Conservation (phyloP, 208 protist genomes). For the Acanthamoeba sp. region DNA sequence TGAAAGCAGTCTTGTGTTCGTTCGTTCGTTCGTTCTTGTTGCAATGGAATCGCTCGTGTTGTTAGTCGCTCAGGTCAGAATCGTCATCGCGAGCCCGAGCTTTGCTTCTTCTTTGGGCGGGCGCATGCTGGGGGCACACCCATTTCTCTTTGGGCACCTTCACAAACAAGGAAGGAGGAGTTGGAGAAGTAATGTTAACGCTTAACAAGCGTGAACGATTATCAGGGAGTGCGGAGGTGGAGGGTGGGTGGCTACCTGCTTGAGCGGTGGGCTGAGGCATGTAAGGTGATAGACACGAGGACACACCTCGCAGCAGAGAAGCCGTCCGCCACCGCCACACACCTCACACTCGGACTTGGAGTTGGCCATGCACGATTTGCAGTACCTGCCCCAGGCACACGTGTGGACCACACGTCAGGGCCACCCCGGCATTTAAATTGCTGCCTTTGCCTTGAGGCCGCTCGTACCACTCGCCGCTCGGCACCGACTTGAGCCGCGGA, state of each 20-base stretch:
- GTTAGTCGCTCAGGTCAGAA: too few relatives aligned
- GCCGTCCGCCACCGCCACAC: background rate
- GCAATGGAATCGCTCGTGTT: too few relatives aligned
- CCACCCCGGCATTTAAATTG: background rate
- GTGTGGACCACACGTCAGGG: background rate
- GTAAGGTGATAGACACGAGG: background rate
- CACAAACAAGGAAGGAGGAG: too few relatives aligned
- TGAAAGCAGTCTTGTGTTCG: too few relatives aligned
- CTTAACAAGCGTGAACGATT: background rate
- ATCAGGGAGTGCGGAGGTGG: too few relatives aligned
- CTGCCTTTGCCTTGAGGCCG: too few relatives aligned
- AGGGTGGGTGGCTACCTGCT: background rate
- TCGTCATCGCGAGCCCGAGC: too few relatives aligned
- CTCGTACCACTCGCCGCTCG: conserved; percentile 65
- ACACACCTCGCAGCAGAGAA: background rate
- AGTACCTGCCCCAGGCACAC: background rate
- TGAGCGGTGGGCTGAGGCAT: background rate
- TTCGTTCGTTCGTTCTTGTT: too few relatives aligned
- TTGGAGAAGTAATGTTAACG: background rate
- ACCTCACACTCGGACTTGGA: background rate
- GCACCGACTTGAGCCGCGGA: conserved; percentile 59
- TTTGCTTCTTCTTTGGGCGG: too few relatives aligned
- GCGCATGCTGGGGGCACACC: background rate
- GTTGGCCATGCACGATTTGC: background rate
- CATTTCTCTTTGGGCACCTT: background rate